These are phyloP conservation scores for Rheum nobile DNA, from an alignment of 148 eudicot genomes.

Conservation along the genomic window DNA sequence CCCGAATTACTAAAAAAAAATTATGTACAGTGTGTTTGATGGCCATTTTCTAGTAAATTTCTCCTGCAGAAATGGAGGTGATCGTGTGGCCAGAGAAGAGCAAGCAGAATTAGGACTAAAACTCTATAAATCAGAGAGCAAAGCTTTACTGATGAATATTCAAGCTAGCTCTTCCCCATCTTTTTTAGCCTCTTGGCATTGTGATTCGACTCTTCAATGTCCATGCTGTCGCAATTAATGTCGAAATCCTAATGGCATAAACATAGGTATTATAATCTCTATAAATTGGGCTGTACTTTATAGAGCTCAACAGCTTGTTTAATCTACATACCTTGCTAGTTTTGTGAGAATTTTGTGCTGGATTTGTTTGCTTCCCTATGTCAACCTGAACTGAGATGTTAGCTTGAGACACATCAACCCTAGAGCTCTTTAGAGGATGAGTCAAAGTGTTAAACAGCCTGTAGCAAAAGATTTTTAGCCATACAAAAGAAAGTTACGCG, in stretches of 20 bases:
- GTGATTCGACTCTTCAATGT: slow-evolving; percentile 33
- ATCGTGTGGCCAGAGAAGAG: background rate
- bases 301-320: background rate
- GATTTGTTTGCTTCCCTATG: slow-evolving; percentile 65
- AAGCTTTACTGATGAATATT: slow-evolving; percentile 11
- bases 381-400: slow-evolving; percentile 85
- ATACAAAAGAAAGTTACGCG: background rate
- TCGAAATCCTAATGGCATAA: slow-evolving; percentile 29
- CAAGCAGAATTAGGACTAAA: slow-evolving; percentile 15
- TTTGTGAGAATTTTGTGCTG: slow-evolving; percentile 19
- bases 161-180: slow-evolving; percentile 30
- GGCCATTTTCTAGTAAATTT: background rate
- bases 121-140: slow-evolving; percentile 31
- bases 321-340: slow-evolving; percentile 35
- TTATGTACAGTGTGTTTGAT: slow-evolving; percentile 5
- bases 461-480: too few relatives aligned
- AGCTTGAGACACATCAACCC: slow-evolving; percentile 85
- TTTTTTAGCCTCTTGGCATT: slow-evolving; percentile 60
- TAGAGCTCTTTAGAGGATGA: slow-evolving; percentile 74
- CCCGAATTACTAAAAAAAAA: background rate
- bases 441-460: slow-evolving; percentile 73
- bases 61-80: background rate
- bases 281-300: background rate
- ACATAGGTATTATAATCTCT: background rate
- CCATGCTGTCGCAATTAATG: slow-evolving; percentile 6